Percentiles rank a stretch among this genome's conserved stretches.
These are phyloP conservation scores for Stevia rebaudiana DNA, from an alignment of 140 eudicot species.

Conservation along the genomic window DNA sequence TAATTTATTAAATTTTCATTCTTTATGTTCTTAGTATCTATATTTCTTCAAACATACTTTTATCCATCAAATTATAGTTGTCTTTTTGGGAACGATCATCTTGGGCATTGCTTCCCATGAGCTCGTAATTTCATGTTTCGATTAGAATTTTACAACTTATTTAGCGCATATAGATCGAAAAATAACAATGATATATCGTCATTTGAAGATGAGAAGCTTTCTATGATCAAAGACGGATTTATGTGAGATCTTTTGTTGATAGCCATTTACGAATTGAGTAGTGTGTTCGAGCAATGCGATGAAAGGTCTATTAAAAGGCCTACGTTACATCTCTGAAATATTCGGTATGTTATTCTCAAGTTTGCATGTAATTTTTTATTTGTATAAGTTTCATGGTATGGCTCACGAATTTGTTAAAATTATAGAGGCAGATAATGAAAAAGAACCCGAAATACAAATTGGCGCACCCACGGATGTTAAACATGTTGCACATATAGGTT, in stretches of 20 bases:
- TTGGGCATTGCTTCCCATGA: conserved; percentile 14
- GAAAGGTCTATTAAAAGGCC: conserved; percentile 74
- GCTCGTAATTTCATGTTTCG: not conserved
- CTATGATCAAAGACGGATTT: not conserved
- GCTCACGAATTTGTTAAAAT: not conserved
- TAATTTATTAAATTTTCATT: conserved; percentile 21
- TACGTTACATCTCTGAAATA: conserved; percentile 56
- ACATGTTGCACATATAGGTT: conserved; percentile 94
- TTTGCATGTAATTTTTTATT: not conserved
- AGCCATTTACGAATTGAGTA: not conserved
- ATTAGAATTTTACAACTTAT: not conserved
- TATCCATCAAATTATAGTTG: conserved; percentile 5
- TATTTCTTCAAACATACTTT: conserved; percentile 8
- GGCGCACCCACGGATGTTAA: conserved; percentile 91
- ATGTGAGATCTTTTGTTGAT: conserved; percentile 11
- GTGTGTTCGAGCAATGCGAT: conserved; percentile 25
- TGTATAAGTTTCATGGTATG: not conserved
- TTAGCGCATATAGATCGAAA: not conserved
- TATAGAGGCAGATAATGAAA: conserved; percentile 44
- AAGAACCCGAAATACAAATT: conserved; percentile 71
- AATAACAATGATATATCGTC: not conserved
- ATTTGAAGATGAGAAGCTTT: conserved; percentile 5
- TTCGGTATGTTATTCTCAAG: conserved; percentile 35
- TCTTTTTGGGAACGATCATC: conserved; percentile 10
- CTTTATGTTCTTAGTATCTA: conserved; percentile 6